These are phyloP conservation scores for Saturnispora sanitii DNA, from an alignment of 805 yeast species.

Conservation along the genomic window DNA sequence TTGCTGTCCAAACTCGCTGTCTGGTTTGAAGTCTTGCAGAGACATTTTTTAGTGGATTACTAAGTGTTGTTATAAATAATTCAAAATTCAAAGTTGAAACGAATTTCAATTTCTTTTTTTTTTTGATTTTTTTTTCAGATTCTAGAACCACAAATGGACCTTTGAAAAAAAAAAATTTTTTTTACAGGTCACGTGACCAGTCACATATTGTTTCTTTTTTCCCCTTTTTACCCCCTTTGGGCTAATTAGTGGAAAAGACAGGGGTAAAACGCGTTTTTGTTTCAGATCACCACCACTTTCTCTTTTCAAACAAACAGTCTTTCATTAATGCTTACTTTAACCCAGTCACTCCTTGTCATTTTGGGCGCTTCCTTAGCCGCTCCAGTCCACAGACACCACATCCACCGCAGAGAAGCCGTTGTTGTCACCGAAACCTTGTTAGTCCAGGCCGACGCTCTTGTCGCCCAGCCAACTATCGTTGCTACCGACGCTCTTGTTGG, in stretches of 20 bases:
- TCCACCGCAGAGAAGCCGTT: conserved; percentile 38
- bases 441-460: not conserved
- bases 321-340: no score
- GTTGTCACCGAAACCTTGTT: conserved; percentile 19
- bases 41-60: conserved; percentile 7
- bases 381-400: conserved; percentile 34
- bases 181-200: not conserved
- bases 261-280: not conserved
- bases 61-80: not conserved
- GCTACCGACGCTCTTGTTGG: conserved; percentile 12
- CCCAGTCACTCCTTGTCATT: no score
- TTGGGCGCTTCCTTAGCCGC: conserved; percentile 20
- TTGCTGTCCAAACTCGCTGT: conserved; percentile 30
- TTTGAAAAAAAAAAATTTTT: no score
- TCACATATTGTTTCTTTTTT: not conserved
- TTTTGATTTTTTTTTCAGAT: no score
- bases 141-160: no score
- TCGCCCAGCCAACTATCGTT: conserved; percentile 17
- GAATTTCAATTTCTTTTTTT: no score
- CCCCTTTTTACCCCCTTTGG: not conserved
- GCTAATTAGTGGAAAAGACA: no score
- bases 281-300: conserved; percentile 6
- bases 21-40: conserved; percentile 20
- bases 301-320: not conserved
- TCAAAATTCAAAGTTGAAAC: no score